Conservation (phyloP, 495 filamentous ascomycete species). For the Lasiosphaeris hirsuta region DNA sequence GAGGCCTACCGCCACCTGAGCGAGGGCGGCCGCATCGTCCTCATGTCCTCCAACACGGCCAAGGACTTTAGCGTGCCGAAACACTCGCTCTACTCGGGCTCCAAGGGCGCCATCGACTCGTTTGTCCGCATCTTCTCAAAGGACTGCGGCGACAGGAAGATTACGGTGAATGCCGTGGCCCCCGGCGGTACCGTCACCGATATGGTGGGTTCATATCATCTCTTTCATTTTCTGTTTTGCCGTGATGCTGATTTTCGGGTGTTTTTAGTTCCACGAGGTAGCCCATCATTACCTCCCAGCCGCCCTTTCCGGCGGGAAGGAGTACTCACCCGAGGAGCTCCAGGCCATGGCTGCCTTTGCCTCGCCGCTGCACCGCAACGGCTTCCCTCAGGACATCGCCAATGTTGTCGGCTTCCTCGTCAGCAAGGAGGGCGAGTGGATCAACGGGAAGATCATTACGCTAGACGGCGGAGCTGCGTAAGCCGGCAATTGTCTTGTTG, state of each 20-base stretch:
- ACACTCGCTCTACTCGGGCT: slow-evolving; percentile 57
- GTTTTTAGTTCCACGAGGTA: slow-evolving; percentile 56
- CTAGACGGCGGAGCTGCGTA: slow-evolving; percentile 33
- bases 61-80: slow-evolving; percentile 55
- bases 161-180: slow-evolving; percentile 59
- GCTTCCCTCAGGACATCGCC: slow-evolving; percentile 56
- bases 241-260: too few relatives aligned
- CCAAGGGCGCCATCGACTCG: slow-evolving; percentile 40
- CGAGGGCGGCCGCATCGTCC: slow-evolving; percentile 55
- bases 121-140: slow-evolving; percentile 18
- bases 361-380: slow-evolving; percentile 53
- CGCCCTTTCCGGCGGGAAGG: slow-evolving; percentile 30
- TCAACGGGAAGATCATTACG: slow-evolving; percentile 53
- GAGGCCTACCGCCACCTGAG: slow-evolving; percentile 57
- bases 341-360: slow-evolving; percentile 42
- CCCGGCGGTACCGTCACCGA: slow-evolving; percentile 61
- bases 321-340: slow-evolving; percentile 27
- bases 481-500: background rate
- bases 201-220: too few relatives aligned
- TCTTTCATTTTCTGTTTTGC: too few relatives aligned
- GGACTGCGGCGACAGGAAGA: slow-evolving; percentile 38
- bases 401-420: too few relatives aligned
- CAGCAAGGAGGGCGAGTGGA: slow-evolving; percentile 58
- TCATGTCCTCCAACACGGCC: slow-evolving; percentile 58
- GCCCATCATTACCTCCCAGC: slow-evolving; percentile 58